Evolutionary conservation across 192 early-diverging fungal species (phyloP).

Genomic region (Oehlia diaphana): DNA sequence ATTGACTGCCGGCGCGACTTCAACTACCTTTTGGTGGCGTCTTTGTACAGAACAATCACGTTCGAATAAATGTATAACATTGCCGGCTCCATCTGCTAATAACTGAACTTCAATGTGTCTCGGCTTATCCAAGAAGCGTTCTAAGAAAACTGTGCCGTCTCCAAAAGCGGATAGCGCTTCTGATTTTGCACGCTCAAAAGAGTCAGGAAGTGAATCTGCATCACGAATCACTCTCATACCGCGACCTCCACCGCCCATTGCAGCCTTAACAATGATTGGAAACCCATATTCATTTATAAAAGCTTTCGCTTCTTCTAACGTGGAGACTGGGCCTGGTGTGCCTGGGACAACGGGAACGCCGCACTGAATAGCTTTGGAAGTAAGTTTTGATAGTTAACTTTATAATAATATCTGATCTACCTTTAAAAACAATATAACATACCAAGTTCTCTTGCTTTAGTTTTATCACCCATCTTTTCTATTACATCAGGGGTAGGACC

Average conservation of each 20-base stretch:
- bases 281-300: constrained; percentile 85
- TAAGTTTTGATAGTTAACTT: background rate
- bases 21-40: constrained; percentile 96
- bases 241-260: constrained; percentile 95
- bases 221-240: constrained; percentile 95
- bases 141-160: constrained; percentile 93
- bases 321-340: constrained; percentile 81
- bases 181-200: constrained; percentile 82
- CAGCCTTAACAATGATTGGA: constrained; percentile 96
- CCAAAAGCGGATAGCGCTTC: constrained; percentile 95
- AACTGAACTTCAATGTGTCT: constrained; percentile 98
- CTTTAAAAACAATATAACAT: constrained; percentile 15
- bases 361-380: constrained; percentile 63
- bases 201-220: constrained; percentile 63
- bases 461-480: constrained; percentile 92
- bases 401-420: background rate
- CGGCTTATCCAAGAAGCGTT: constrained; percentile 88
- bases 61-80: constrained; percentile 89
- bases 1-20: constrained; percentile 85
- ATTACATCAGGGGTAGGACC: constrained; percentile 86
- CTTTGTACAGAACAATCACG: constrained; percentile 98
- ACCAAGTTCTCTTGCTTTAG: constrained; percentile 84
- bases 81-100: constrained; percentile 82
- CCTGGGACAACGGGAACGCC: constrained; percentile 94
- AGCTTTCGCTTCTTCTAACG: constrained; percentile 57